These are phyloP conservation scores for Cladosporium phlei DNA, from an alignment of 2,329 filamentous ascomycete genomes.

Conservation along the genomic window DNA sequence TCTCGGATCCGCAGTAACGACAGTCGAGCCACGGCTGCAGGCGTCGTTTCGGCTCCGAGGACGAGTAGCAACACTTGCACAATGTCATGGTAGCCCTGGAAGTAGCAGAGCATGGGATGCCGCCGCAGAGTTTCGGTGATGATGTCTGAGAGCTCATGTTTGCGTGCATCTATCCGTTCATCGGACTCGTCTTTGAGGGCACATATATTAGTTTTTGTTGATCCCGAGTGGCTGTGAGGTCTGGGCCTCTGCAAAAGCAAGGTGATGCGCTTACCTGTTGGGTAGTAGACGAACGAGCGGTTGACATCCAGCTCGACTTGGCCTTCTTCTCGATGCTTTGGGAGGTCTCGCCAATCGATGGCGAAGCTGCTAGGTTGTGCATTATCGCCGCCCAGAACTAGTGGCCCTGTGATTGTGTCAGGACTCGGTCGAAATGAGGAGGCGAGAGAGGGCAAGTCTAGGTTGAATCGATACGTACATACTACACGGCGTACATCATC, in stretches of 20 bases:
- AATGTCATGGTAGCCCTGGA: constrained; percentile 98
- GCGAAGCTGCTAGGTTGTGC: constrained; percentile 12
- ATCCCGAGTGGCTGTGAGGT: no score
- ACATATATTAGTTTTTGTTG: no score
- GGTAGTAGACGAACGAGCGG: constrained; percentile 96
- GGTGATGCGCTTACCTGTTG: constrained; percentile 54
- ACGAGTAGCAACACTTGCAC: constrained; percentile 92
- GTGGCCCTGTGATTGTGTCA: constrained; percentile 51
- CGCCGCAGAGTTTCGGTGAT: constrained; percentile 76
- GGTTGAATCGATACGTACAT: constrained; percentile 55
- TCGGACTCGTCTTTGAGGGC: constrained; percentile 70
- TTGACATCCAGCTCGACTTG: constrained; percentile 92
- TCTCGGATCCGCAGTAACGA: constrained; percentile 88
- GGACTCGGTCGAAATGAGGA: no score
- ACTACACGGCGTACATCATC: constrained; percentile 62
- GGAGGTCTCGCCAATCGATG: constrained; percentile 56
- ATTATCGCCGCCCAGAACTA: constrained; percentile 44
- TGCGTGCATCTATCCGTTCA: constrained; percentile 64
- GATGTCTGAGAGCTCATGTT: constrained; percentile 69
- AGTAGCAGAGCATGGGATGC: constrained; percentile 84
- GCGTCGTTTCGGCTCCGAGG: constrained; percentile 59
- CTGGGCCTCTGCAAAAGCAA: no score
- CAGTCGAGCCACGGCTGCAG: constrained; percentile 67
- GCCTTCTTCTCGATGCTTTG: constrained; percentile 77
- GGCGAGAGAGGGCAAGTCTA: constrained; percentile 8